These are phyloP conservation scores for Epichloe typhina DNA, from an alignment of 2,329 filamentous ascomycete species.

Conservation along the genomic window DNA sequence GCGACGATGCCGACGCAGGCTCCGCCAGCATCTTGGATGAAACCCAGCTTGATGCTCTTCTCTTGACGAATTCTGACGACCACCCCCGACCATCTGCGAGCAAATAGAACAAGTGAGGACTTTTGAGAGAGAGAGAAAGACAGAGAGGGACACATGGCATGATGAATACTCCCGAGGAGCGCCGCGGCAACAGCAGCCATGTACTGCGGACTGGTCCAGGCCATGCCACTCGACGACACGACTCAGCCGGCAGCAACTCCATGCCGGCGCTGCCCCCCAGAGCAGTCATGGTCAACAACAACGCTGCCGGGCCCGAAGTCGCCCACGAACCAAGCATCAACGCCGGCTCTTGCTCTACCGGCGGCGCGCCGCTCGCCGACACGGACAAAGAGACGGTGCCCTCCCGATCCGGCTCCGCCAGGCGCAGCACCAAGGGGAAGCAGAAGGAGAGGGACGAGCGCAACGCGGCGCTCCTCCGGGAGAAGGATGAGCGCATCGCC, in stretches of 20 bases:
- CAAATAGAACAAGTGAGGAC: too few relatives aligned
- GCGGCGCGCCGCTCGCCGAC: conserved; percentile 19
- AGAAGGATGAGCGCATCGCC: conserved; percentile 39
- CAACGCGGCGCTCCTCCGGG: conserved; percentile 18
- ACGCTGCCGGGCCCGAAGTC: conserved; percentile 12
- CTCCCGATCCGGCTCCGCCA: conserved; percentile 5
- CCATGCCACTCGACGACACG: conserved; percentile 9
- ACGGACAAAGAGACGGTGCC: conserved; percentile 14
- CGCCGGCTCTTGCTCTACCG: conserved; percentile 8
- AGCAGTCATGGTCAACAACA: conserved; percentile 15
- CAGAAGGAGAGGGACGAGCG: conserved; percentile 4
- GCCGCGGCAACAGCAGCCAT: conserved; percentile 22
- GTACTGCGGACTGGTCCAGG: conserved; percentile 11
- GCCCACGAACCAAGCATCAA: conserved; percentile 11
- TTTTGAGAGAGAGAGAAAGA: too few relatives aligned
- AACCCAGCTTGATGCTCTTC: neutral
- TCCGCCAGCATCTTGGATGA: neutral
- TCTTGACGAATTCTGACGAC: too few relatives aligned
- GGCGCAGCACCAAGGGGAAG: conserved; percentile 10
- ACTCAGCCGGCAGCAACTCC: conserved; percentile 15
- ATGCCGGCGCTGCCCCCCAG: conserved; percentile 18
- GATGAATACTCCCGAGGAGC: conserved; percentile 28
- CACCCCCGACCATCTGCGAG: too few relatives aligned
- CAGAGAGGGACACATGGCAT: neutral
- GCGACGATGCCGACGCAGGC: neutral